Evolutionary conservation across 148 eudicot genomes (phyloP).

Genomic region (Camellia sinensis): DNA sequence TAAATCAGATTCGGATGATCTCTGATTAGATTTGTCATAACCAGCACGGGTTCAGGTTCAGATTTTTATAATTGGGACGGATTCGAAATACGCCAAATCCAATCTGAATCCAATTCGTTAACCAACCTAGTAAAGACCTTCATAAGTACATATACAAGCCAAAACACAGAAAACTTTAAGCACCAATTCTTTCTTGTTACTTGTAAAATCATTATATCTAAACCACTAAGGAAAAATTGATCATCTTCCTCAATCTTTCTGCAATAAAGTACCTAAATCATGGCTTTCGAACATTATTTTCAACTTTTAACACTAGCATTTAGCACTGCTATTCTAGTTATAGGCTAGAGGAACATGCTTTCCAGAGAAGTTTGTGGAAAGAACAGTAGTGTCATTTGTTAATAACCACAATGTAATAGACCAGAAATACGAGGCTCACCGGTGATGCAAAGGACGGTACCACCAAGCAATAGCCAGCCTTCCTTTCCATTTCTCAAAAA

Average conservation of each 20-base stretch:
- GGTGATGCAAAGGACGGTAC: constrained; percentile 60
- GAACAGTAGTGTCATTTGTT: neutral
- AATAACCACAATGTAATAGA: neutral
- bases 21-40: no score
- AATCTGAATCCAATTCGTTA: no score
- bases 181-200: neutral
- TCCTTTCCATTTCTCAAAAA: constrained; percentile 45
- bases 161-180: neutral
- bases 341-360: neutral
- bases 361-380: neutral
- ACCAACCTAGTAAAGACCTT: neutral
- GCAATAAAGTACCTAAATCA: neutral
- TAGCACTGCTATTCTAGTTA: neutral
- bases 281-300: neutral
- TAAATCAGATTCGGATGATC: no score
- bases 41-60: neutral
- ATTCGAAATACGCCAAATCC: neutral
- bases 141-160: neutral
- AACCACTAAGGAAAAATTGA: neutral
- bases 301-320: neutral
- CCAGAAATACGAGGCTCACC: constrained; percentile 28
- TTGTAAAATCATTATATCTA: neutral
- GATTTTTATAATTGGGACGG: neutral
- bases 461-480: constrained; percentile 57
- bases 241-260: neutral